Base-by-base conservation (phyloP, 768 basidiomycete genomes). In the Leucogyrophana mollusca region DNA sequence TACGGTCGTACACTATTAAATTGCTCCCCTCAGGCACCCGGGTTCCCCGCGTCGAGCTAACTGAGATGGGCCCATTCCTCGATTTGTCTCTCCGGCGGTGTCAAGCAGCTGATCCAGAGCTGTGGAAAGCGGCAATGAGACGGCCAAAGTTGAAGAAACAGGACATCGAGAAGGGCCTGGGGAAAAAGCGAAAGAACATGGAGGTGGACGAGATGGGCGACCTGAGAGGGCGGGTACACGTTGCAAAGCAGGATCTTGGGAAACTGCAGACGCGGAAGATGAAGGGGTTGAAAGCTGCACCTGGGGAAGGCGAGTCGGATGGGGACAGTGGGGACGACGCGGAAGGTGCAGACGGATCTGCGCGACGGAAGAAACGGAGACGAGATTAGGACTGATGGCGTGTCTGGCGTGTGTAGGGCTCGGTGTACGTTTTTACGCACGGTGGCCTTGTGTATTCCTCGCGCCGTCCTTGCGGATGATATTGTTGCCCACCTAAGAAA, bases 171-270 rank as follows among this genome's bases (percentile, higher is more conserved):
- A 83, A 78, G 62, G 92, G 93, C 0, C 60, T 92, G 9, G 92
- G 90, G n/a, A 90, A 90, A 77, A 90, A 89, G 77, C 80, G 77
- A 68, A 94, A 93, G 81, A 99, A 99, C 62, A 62, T 92, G 67
- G 92, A 93, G 72, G 90, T 93, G 57, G 95, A 99, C 73, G 92
- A 90, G 67, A 96, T 98, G 95, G 96, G 96, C 46, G 91, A 99
- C 63, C 66, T 94, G 68, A 79, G 95, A 57, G 96, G 94, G 35
- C 77, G 83, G 48, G 80, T 99, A 22, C 94, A 98, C 66, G 68
- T 98, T 46, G 89, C 72, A 48, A 90, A 82, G 65, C 95, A 99
- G 72, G 91, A 98, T 68, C 64, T 99, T 57, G 68, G 66, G 54
- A 88, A 79, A 71, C 58, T 98, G 67, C 93, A 96, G 76, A 85